Evolutionary conservation across 2,329 filamentous ascomycete genomes (phyloP).

Genomic region (Helicocarpus griseus): DNA sequence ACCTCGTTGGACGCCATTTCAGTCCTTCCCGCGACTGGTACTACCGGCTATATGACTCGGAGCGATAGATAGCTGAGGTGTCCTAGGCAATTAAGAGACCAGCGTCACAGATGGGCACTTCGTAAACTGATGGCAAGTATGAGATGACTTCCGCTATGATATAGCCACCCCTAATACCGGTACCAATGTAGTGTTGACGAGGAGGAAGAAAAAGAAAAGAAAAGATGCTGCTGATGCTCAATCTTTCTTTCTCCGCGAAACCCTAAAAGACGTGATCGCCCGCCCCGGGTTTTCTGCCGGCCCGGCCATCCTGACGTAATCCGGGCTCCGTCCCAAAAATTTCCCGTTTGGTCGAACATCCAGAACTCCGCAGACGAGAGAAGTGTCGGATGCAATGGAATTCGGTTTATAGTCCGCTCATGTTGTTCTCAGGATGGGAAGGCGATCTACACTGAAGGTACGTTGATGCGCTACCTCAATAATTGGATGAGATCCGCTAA

Average conservation of each 20-base stretch:
- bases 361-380: neutral
- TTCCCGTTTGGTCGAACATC: neutral
- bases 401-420: neutral
- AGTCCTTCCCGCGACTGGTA: neutral
- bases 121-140: neutral
- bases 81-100: neutral
- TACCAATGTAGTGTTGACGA: neutral
- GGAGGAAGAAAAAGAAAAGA: neutral
- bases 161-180: neutral
- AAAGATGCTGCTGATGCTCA: neutral
- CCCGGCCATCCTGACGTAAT: conserved; percentile 3
- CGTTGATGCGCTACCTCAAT: neutral
- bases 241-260: neutral
- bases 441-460: conserved; percentile 10
- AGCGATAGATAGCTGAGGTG: neutral
- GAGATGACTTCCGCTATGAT: neutral
- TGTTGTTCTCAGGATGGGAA: conserved; percentile 8
- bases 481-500: neutral
- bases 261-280: neutral
- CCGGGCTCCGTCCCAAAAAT: neutral
- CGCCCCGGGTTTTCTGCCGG: neutral
- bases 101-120: neutral
- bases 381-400: neutral
- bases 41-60: neutral
- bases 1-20: conserved; percentile 18